phyloP scores from a whole-genome alignment of 331 rosid species.

The Malus hybrid region DNA sequence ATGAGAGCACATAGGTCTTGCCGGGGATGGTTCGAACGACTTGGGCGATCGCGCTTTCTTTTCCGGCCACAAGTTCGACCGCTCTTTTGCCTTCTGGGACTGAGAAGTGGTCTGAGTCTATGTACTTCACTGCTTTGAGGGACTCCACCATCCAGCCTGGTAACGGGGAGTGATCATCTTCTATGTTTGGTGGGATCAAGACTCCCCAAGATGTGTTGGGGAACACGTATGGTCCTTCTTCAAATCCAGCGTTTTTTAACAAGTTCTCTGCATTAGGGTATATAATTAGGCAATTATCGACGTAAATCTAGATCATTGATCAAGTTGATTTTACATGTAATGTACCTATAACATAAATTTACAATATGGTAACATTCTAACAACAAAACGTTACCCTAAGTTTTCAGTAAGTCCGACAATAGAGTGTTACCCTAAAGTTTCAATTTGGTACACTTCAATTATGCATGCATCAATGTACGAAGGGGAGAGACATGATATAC shows the following conservation, averaged over 20 bases:
- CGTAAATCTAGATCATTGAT: not conserved
- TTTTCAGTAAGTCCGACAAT: not conserved
- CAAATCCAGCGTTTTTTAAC: constrained; percentile 75
- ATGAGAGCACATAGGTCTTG: constrained; percentile 57
- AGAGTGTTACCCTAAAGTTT: too few species aligned
- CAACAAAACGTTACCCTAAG: not conserved
- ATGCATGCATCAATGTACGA: not conserved
- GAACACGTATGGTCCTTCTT: constrained; percentile 77
- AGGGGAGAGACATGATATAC: not conserved
- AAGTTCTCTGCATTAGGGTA: constrained; percentile 43
- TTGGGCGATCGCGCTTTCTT: constrained; percentile 95
- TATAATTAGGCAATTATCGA: too few species aligned
- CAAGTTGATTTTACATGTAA: not conserved
- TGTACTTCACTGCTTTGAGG: constrained; percentile 84
- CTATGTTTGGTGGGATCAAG: constrained; percentile 89
- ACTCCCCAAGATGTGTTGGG: constrained; percentile 90
- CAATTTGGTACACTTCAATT: not conserved
- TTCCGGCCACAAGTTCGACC: constrained; percentile 80
- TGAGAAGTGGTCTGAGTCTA: constrained; percentile 74
- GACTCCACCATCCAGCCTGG: constrained; percentile 99
- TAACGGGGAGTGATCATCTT: constrained; percentile 85
- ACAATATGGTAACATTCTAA: not conserved
- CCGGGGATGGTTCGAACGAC: constrained; percentile 70
- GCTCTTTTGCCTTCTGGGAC: constrained; percentile 78
- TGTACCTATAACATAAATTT: too few species aligned